Conservation (phyloP, 306 rosid species). For the Pachyrhizus erosus region DNA sequence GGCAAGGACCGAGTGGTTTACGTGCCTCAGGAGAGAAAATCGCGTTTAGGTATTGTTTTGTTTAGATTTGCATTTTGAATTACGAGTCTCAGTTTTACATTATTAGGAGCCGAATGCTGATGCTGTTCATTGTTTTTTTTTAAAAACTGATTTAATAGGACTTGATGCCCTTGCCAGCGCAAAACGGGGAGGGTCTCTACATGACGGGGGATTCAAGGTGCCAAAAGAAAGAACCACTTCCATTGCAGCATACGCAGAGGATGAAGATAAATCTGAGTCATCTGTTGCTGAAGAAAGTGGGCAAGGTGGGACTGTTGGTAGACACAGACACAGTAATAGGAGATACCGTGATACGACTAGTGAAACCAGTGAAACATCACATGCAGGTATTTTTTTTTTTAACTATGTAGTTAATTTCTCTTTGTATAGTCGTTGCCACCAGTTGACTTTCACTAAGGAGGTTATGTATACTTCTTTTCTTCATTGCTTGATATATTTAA, state of each 20-base stretch:
- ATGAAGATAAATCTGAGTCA: conserved; percentile 64
- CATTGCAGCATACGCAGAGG: conserved; percentile 72
- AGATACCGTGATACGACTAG: conserved; percentile 68
- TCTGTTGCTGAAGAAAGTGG: conserved; percentile 55
- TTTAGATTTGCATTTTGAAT: conserved; percentile 30
- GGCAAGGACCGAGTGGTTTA: conserved; percentile 80
- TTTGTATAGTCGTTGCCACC: background rate
- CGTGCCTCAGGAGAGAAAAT: conserved; percentile 74
- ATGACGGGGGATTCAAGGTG: conserved; percentile 71
- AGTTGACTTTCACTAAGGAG: background rate
- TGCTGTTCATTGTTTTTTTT: background rate
- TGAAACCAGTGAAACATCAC: conserved; percentile 57
- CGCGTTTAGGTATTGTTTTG: conserved; percentile 66
- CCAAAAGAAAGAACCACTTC: conserved; percentile 71
- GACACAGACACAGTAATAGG: conserved; percentile 51
- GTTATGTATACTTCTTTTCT: background rate
- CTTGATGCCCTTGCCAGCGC: conserved; percentile 85
- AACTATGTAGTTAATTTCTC: background rate
- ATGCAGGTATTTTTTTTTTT: conserved; percentile 49
- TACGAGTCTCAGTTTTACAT: background rate
- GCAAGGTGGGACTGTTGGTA: conserved; percentile 27
- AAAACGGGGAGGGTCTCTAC: conserved; percentile 69
- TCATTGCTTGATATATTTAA: background rate
- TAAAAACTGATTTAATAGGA: conserved; percentile 56
- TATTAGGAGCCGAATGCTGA: no score